These are phyloP conservation scores for Neurospora sp. DNA, from an alignment of 2,329 filamentous ascomycete species.

Conservation along the genomic window DNA sequence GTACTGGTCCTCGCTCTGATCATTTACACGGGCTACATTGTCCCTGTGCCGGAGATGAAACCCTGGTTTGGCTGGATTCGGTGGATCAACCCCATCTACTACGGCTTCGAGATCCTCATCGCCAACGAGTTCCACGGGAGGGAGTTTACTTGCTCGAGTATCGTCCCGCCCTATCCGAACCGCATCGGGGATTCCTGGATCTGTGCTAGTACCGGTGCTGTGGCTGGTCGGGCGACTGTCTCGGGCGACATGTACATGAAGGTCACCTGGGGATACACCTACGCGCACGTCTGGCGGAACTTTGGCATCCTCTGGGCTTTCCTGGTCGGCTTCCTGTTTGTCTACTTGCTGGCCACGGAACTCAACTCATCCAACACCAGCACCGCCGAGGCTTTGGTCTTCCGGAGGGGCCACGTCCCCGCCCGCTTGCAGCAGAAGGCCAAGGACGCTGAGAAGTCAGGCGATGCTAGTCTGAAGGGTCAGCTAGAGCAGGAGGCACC, in stretches of 20 bases:
- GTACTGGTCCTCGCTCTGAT: conserved; percentile 49
- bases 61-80: conserved; percentile 69
- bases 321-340: conserved; percentile 49
- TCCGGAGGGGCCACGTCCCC: conserved; percentile 45
- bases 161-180: conserved; percentile 37
- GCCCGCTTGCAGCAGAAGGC: conserved; percentile 24
- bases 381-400: conserved; percentile 61
- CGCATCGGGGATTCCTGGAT: conserved; percentile 37
- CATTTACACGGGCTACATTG: conserved; percentile 49
- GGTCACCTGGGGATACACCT: conserved; percentile 44
- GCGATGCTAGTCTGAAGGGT: background rate
- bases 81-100: conserved; percentile 63
- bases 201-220: conserved; percentile 43
- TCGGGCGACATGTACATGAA: conserved; percentile 52
- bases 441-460: background rate
- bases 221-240: conserved; percentile 42
- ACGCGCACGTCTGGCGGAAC: conserved; percentile 54
- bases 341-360: conserved; percentile 56
- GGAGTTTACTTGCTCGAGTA: conserved; percentile 43
- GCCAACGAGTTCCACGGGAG: conserved; percentile 57
- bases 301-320: conserved; percentile 59
- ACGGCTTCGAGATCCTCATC: conserved; percentile 43
- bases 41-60: conserved; percentile 47
- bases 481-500: conserved; percentile 6
- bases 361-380: conserved; percentile 52